Evolutionary conservation across 768 basidiomycete genomes (phyloP).

Genomic region (Tubosaeta sp.): DNA sequence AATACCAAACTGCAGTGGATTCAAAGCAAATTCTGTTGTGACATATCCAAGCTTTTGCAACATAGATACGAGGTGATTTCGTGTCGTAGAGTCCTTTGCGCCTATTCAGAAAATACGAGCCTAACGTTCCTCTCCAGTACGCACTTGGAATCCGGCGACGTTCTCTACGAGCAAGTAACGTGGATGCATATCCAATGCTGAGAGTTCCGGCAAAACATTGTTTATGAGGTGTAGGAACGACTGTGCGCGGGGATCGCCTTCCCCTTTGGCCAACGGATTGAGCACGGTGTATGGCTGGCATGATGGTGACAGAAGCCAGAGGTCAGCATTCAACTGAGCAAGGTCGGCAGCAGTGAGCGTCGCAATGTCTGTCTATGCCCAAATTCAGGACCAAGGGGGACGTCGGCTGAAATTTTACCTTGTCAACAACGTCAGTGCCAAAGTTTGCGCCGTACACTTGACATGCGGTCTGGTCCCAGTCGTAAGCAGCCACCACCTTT

Average conservation of each 20-base stretch:
- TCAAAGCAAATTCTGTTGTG: slow-evolving; percentile 60
- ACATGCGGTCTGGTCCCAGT: slow-evolving; percentile 77
- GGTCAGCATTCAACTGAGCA: slow-evolving; percentile 44
- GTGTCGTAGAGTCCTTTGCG: slow-evolving; percentile 61
- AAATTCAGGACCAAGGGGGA: slow-evolving; percentile 2
- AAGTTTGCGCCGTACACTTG: slow-evolving; percentile 65
- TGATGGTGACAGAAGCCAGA: slow-evolving; percentile 79
- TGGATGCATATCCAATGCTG: slow-evolving; percentile 43
- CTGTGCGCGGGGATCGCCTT: slow-evolving; percentile 65
- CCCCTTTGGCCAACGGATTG: slow-evolving; percentile 68
- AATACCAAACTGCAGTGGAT: slow-evolving; percentile 73
- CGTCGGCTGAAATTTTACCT: slow-evolving; percentile 4
- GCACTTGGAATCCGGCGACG: slow-evolving; percentile 80
- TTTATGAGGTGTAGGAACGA: slow-evolving; percentile 73
- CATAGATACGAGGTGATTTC: slow-evolving; percentile 48
- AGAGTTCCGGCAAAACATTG: slow-evolving; percentile 57
- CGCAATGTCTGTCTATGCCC: slow-evolving; percentile 53
- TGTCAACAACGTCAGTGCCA: slow-evolving; percentile 43
- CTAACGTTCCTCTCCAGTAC: slow-evolving; percentile 3
- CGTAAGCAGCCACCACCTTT: slow-evolving; percentile 62
- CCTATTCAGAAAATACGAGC: slow-evolving; percentile 6
- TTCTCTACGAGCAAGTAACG: slow-evolving; percentile 68
- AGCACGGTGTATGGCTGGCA: slow-evolving; percentile 84
- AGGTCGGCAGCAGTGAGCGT: slow-evolving; percentile 48
- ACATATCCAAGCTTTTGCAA: slow-evolving; percentile 54